phyloP scores from a whole-genome alignment of 352 stramenopile genomes.

The Pythium periplocum region DNA sequence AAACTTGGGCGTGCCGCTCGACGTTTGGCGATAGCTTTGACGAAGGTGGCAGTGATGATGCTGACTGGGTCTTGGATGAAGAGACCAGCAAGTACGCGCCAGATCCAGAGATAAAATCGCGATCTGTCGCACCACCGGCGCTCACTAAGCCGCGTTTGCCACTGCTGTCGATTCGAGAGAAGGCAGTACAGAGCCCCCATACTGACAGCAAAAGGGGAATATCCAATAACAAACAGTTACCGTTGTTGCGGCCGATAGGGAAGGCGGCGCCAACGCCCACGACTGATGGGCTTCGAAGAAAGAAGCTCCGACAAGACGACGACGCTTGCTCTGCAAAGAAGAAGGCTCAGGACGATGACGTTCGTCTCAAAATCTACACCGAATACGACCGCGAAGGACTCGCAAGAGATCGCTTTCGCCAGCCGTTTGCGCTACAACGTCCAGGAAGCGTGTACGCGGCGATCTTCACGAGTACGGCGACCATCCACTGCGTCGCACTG shows the following conservation, averaged over 20 bases:
- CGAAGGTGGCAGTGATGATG: conserved; percentile 22
- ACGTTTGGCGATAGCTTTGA: conserved; percentile 38
- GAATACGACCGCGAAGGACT: conserved; percentile 13
- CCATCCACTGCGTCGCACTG: conserved; percentile 60
- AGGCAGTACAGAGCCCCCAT: no score
- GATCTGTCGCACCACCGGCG: no score
- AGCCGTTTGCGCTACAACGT: conserved; percentile 7
- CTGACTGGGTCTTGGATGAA: conserved; percentile 15
- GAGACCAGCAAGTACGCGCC: background rate
- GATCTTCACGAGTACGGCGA: conserved; percentile 50
- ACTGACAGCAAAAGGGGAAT: no score
- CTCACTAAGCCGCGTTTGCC: no score
- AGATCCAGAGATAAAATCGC: no score
- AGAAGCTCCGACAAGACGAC: background rate
- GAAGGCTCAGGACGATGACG: conserved; percentile 4
- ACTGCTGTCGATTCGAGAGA: no score
- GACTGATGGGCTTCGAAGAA: no score
- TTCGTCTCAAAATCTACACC: conserved; percentile 16
- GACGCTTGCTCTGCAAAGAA: conserved; percentile 2
- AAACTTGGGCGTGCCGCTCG: conserved; percentile 53
- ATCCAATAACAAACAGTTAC: no score
- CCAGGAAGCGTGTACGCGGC: conserved; percentile 25
- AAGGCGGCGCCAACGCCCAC: no score
- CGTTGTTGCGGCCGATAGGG: no score
- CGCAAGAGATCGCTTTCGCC: conserved; percentile 4